Evolutionary conservation across 441 rosid species (phyloP), one percentile per base, ranked within the genome.

Genomic region (Mallotus repandus): DNA sequence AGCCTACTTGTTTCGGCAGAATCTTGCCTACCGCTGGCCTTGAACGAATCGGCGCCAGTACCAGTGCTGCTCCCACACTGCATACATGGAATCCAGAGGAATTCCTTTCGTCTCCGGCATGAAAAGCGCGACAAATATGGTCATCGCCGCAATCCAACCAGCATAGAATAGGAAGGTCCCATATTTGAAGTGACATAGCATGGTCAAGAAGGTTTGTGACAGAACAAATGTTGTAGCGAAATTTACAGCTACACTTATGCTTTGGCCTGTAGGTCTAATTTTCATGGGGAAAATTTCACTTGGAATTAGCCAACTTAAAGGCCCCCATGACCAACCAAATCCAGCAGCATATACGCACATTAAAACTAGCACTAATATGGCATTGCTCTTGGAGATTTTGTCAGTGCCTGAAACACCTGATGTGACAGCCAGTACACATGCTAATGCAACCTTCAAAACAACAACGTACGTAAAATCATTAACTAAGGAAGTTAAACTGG

Each of bases 301-400:
- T 0, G 97, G 96, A 74, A 93, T 85, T 43, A 93, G 86, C 94
- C 96, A 90, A 59, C 82, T 74, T 4, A 93, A 70, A 25, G 97
- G 97, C 0, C 98, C 97, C 97, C 97, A 93, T 0, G 97, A 91
- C 96, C 96, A 93, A 5, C 94, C 97, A 67, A 91, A 93, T 9
- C 96, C 98, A 22, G 96, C 89, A 2, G 94, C 86, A 15, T 90
- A 89, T 29, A 89, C n/a, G 84, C 97, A 83, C 84, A 88, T 85
- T 18, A 90, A 76, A 18, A 81, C 82, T 5, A 91, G 81, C 3
- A 91, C 87, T 16, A 82, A 48, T 49, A 87, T 55, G 12, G 89
- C 88, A 48, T 82, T 59, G 63, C 84, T 87, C 74, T 76, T 85
- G 50, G 82, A 66, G 72, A 90, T 89, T 10, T 77, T 82, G 70